Base-by-base conservation (phyloP, 768 basidiomycete genomes). In the Lactarius hengduanensis region DNA sequence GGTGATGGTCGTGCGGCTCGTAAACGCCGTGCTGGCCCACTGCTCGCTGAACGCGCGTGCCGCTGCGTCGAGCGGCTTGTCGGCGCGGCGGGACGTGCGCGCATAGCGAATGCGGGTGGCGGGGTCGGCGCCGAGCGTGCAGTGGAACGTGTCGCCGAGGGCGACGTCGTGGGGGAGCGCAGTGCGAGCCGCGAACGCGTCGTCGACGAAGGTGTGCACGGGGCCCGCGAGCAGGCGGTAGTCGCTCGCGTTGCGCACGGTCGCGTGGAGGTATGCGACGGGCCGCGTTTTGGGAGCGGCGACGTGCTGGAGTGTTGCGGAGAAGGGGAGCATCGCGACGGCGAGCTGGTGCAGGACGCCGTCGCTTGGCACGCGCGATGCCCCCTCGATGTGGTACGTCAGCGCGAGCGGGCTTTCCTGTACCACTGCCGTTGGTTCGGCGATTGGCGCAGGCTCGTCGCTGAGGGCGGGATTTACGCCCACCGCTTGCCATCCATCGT, bases 201-300 rank as follows among this genome's bases (percentile, higher is more conserved):
- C 84, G 69, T 87, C 82, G 64, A 86, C 71, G 70, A 86, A 84
- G 34, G 87, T 81, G 64, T 75, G 80, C 50, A 85, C 81, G 0
- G 79, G 76, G 0, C 86, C 87, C 8, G 83, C 77, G 2, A 88
- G 79, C 36, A 88, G 76, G 34, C 81, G 76, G 68, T 85, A 85
- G 59, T 84, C 83, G 71, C 83, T 85, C 53, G 78, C 82, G 69
- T 88, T 88, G 73, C 82, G 81, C 60, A 87, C 80, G 0, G 32
- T 67, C 30, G 68, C 65, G 77, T 73, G 65, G 80, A 86, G 72
- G 69, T 82, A 87, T 13, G 82, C 84, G 20, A 78, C 75, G 1
- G 82, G 77, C 43, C 80, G 80, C 36, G 80, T 73, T 40, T 82
- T 77, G 2, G 87, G 87, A 30, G 83, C 79, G 5, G 80, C 76